Base-by-base conservation (phyloP, 129 eudicot genomes). In the Artemisia annua region DNA sequence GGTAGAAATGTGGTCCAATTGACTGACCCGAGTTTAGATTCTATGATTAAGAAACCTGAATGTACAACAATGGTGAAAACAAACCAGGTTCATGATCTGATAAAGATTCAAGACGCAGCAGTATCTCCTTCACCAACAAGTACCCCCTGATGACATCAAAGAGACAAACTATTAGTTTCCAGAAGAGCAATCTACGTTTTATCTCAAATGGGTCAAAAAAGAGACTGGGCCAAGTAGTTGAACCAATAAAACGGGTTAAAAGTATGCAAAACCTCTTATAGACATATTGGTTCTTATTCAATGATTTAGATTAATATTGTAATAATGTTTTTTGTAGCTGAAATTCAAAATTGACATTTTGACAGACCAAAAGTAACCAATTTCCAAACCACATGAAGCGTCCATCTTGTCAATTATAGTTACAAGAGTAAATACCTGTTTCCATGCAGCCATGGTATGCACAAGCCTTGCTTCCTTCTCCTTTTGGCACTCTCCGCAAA, bases 401-500 rank as follows among this genome's bases (percentile, higher is more conserved):
- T n/a, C n/a, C n/a, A n/a, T n/a, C n/a, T n/a, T n/a, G n/a, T n/a
- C n/a, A n/a, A n/a, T n/a, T n/a, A 32, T 32, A 32, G 8, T 39
- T 39, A 39, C 20, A 32, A 39, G 15, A 55, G 20, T 43, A 9
- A 9, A 52, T 80, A 89, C 98, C 97, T 72, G 60, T 79, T 86
- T 93, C 67, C 74, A 81, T 44, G 90, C 83, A 58, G 85, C 73
- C 78, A 90, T 69, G 18, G 85, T 71, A 70, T 80, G 86, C 19
- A 58, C 83, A 67, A 83, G 92, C 83, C 98, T 83, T 73, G 76
- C 92, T 65, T 75, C 80, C 87, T 86, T 93, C 92, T 87, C 89
- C 28, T 87, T 85, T 75, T 89, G 83, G 72, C 98, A 93, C 85
- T 87, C 96, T 12, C 88, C 85, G 63, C 98, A 93, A 89, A 87